Base-by-base conservation (phyloP, 116 monocot species). In the Phalaenopsis hybrid region DNA sequence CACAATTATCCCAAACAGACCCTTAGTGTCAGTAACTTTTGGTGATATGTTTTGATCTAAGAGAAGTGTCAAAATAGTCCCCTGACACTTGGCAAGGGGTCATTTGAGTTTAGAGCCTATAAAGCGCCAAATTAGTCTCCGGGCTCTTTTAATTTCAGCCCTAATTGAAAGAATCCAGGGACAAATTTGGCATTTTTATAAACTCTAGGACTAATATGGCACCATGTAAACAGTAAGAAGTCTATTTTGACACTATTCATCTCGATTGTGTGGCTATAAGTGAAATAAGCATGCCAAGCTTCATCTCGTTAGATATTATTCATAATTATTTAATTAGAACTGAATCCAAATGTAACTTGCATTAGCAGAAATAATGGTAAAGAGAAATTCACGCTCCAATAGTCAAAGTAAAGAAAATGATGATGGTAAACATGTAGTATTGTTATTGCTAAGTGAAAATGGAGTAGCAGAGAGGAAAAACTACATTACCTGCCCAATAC, bases 401-500 rank as follows among this genome's bases (percentile, higher is more conserved):
- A 65, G 25, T 21, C 25, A 25, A 65, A 23, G 8, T 25, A 65
- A 25, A 0, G 72, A 9, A 13, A 52, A 13, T 41, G 16, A 72
- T 72, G 72, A 41, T 72, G 41, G 15, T 41, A 13, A 72, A 5
- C 37, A 72, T 13, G 16, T 12, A 72, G n/a, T 72, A 5, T 34
- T 72, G 28, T 41, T 72, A 15, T 2, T 72, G 37, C 46, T 6
- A 6, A 46, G 72, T 34, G 72, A 44, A 44, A 11, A 75, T 75
- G 10, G 75, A 75, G 21, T 46, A 45, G 45, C 44, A 75, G 45
- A 18, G 16, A 75, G 6, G n/a, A 51, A 45, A 74, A 50, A 11
- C 49, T 23, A 75, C 80, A 55, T 10, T 90, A 96, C 96, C 93
- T 88, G 91, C 23, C 69, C 90, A 83, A 11, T 84, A 11, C 52